Evolutionary conservation across 2,329 filamentous ascomycete species (phyloP).

Genomic region (Pseudogymnoascus sp.): DNA sequence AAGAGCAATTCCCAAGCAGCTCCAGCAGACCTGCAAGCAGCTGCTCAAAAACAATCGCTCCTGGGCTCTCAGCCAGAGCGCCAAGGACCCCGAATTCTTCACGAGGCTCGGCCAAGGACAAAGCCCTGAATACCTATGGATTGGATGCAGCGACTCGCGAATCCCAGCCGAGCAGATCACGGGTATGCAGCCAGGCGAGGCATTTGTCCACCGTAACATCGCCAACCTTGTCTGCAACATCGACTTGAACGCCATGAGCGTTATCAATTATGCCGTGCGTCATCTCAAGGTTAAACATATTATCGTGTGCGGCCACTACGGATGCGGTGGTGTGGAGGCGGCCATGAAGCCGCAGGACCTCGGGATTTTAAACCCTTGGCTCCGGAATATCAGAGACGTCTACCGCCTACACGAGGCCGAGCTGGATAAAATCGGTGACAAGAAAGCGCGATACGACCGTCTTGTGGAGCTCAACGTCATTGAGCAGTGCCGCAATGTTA

Average conservation of each 20-base stretch:
- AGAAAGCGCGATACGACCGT: conserved; percentile 54
- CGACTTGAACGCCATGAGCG: conserved; percentile 71
- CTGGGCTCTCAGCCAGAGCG: conserved; percentile 54
- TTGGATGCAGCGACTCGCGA: conserved; percentile 84
- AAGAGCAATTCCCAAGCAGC: background rate
- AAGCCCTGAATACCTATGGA: conserved; percentile 69
- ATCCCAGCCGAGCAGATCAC: conserved; percentile 87
- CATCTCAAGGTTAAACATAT: conserved; percentile 77
- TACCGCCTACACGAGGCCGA: conserved; percentile 64
- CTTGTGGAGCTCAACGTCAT: conserved; percentile 79
- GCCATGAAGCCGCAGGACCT: conserved; percentile 65
- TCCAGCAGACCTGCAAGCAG: background rate
- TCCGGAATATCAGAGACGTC: conserved; percentile 66
- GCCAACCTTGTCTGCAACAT: conserved; percentile 76
- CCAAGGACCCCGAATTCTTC: conserved; percentile 58
- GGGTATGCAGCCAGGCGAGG: conserved; percentile 75
- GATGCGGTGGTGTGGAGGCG: conserved; percentile 68
- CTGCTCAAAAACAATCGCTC: conserved; percentile 48
- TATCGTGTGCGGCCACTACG: conserved; percentile 71
- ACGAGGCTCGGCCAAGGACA: conserved; percentile 55
- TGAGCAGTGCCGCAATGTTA: conserved; percentile 68
- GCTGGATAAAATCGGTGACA: conserved; percentile 54
- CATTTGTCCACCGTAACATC: conserved; percentile 93
- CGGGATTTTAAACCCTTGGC: conserved; percentile 64
- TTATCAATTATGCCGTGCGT: conserved; percentile 79